Evolutionary conservation across 345 rosid genomes (phyloP), one percentile per base, ranked within the genome.

Genomic region (Gossypium herbaceum): DNA sequence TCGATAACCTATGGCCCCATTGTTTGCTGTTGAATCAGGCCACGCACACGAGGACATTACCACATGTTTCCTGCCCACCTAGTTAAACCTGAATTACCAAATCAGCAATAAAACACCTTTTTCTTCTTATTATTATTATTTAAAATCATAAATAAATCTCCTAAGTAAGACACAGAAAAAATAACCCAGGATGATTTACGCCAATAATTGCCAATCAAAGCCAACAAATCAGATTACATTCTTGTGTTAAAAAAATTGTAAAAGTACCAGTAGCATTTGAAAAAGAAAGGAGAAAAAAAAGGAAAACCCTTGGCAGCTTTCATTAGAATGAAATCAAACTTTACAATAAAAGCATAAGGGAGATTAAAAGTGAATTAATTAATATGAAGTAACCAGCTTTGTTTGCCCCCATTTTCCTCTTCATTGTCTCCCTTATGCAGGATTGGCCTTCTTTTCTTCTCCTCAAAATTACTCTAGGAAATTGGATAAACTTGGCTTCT

Each of bases 1-100:
- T 20, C 15, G 7, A 63, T 17, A 34, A 65, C 24, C n/a, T 16
- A 24, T 15, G 17, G 74, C 72, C 75, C 64, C 48, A 29, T 10
- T 63, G 72, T 43, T 78, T 29, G 78, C 50, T 22, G 75, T 80
- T 82, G 88, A 81, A 87, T 77, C 88, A 85, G 82, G 87, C 84
- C 88, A 82, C 29, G 7, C 27, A 57, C 62, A 58, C 27, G 12
- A 83, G 88, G 88, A 86, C 85, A 68, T 16, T 77, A 74, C 81
- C 88, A 79, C 58, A 78, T 76, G 78, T 72, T 79, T 1, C 71
- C 12, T 25, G 9, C 39, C 34, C 16, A 58, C 27, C 56, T 48
- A 48, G 13, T 34, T 34, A 4, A 34, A 34, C 41, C 41, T 34
- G 41, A 34, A 5, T 5, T 34, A 34, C 41, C 41, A 34, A 34